These are phyloP conservation scores for Neurospora terricola DNA, from an alignment of 495 filamentous ascomycete genomes.

Conservation along the genomic window DNA sequence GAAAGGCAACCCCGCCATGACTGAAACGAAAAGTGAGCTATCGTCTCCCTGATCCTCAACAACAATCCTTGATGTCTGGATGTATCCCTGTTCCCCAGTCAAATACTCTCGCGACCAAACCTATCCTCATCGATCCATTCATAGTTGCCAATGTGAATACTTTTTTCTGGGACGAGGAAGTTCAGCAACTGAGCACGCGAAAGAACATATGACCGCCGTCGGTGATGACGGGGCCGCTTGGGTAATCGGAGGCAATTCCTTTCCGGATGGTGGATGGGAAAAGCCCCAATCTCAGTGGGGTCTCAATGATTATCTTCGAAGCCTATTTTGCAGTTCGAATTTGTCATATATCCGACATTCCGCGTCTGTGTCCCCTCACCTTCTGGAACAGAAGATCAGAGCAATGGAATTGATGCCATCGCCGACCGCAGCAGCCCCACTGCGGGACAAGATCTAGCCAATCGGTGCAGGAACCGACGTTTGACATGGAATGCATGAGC, in stretches of 20 bases:
- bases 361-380: neutral
- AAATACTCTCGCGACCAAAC: too few species aligned
- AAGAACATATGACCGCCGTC: neutral
- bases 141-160: neutral
- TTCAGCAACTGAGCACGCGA: neutral
- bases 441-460: neutral
- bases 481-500: neutral
- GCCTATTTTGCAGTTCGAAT: neutral
- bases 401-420: neutral
- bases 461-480: neutral
- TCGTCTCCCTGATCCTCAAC: too few species aligned
- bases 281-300: neutral
- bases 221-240: neutral
- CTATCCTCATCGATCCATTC: neutral
- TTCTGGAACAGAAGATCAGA: neutral
- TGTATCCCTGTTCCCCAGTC: too few species aligned
- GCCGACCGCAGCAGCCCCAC: neutral
- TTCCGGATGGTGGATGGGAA: neutral
- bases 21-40: neutral
- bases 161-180: neutral
- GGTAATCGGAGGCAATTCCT: neutral
- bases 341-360: neutral
- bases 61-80: too few species aligned
- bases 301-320: neutral
- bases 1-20: too few species aligned